A percentile compares a stretch with the other conserved stretches of the same genome.
Evolutionary conservation across 352 stramenopile species (phyloP).

Genomic region (Globisporangium paroecandrum): DNA sequence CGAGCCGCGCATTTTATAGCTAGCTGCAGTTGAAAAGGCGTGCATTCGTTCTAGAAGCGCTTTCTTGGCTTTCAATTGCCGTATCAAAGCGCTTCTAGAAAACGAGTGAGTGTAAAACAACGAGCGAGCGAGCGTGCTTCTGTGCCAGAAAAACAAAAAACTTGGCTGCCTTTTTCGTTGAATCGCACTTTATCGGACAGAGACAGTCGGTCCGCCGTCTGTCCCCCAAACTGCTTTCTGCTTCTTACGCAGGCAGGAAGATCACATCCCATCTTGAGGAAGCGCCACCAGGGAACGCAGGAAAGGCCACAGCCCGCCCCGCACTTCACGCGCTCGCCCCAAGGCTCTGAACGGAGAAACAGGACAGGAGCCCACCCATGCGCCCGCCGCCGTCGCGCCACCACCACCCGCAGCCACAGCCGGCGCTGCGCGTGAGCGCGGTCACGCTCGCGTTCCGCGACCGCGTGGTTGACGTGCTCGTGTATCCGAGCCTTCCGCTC

Average conservation of each 20-base stretch:
- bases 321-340: not conserved
- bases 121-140: not conserved
- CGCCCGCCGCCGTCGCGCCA: not conserved
- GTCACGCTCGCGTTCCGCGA: conserved; percentile 36
- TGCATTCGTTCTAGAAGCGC: not conserved
- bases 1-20: too few relatives aligned
- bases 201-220: not conserved
- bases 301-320: not conserved
- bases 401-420: not conserved
- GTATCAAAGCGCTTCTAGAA: not conserved
- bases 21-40: not conserved
- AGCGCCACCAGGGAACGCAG: conserved; percentile 7
- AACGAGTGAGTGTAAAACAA: not conserved
- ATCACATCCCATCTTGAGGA: conserved; percentile 15
- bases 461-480: conserved; percentile 33
- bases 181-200: conserved; percentile 2
- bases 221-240: not conserved
- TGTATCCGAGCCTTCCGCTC: conserved; percentile 34
- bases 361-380: conserved; percentile 3
- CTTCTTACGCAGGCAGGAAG: conserved; percentile 1
- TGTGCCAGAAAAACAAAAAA: not conserved
- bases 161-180: not conserved
- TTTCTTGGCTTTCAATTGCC: not conserved
- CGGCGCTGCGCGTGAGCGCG: conserved; percentile 27
- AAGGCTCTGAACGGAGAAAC: not conserved